A percentile compares a stretch with the other conserved stretches of the same genome.
Conservation (phyloP, 2,329 filamentous ascomycete species). For the Fusarium sp. region DNA sequence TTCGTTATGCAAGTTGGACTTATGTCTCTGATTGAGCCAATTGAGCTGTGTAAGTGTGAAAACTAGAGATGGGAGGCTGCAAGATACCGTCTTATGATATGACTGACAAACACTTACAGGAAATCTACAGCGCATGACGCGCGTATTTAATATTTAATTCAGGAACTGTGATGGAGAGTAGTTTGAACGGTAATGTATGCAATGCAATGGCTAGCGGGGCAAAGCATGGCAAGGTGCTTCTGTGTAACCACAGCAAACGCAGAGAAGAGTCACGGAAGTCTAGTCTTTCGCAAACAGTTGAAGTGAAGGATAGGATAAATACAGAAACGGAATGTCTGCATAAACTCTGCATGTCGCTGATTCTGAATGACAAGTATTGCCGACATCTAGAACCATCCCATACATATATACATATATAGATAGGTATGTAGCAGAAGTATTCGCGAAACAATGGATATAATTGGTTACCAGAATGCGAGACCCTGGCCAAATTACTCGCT, state of each 20-base stretch:
- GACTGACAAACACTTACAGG: not conserved
- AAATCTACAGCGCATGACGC: conserved; percentile 18
- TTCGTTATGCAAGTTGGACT: conserved; percentile 17
- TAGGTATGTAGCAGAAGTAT: not conserved
- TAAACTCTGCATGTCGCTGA: conserved; percentile 1
- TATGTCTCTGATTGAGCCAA: conserved; percentile 26
- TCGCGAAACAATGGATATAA: conserved; percentile 33
- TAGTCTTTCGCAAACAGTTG: not conserved
- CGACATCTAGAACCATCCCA: not conserved
- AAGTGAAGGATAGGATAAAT: not conserved
- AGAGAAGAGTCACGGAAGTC: not conserved
- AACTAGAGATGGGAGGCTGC: conserved; percentile 18
- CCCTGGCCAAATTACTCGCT: conserved; percentile 39
- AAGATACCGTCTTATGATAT: conserved; percentile 26
- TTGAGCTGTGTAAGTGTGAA: not conserved
- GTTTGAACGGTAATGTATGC: not conserved
- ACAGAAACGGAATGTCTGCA: not conserved
- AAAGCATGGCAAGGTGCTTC: conserved; percentile 8
- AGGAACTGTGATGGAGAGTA: not conserved
- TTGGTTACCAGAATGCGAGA: conserved; percentile 37
- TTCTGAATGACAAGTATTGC: conserved; percentile 19
- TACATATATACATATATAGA: not conserved
- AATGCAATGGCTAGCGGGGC: conserved; percentile 16
- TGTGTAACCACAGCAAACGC: conserved; percentile 34
- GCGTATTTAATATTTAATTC: conserved; percentile 20